A percentile compares a stretch with the other conserved stretches of the same genome.
Evolutionary conservation across 345 rosid genomes (phyloP).

Genomic region (Limnanthes douglasii): DNA sequence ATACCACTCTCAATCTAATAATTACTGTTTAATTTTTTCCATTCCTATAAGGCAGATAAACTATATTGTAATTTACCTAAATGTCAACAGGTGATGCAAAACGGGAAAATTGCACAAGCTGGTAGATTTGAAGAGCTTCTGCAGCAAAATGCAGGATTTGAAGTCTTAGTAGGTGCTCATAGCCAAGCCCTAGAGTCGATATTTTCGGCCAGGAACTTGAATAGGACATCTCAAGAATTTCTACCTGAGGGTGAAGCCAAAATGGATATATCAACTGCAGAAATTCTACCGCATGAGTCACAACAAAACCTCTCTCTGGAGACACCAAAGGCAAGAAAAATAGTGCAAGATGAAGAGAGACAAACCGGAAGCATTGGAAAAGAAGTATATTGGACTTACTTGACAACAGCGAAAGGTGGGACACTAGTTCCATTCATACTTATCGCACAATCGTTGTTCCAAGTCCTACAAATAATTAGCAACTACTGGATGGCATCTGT

Average conservation of each 20-base stretch:
- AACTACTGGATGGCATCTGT: slow-evolving; percentile 98
- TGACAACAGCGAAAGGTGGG: slow-evolving; percentile 65
- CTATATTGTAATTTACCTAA: background rate
- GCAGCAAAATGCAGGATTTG: slow-evolving; percentile 73
- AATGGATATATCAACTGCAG: slow-evolving; percentile 21
- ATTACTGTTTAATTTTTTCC: no score
- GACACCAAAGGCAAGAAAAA: slow-evolving; percentile 49
- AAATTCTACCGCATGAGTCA: slow-evolving; percentile 25
- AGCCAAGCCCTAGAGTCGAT: slow-evolving; percentile 66
- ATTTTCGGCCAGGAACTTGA: slow-evolving; percentile 39
- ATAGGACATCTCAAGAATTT: slow-evolving; percentile 24
- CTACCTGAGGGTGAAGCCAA: slow-evolving; percentile 19
- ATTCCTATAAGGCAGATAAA: background rate
- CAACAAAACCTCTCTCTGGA: slow-evolving; percentile 41
- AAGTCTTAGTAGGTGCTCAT: slow-evolving; percentile 85
- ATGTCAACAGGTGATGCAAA: slow-evolving; percentile 66
- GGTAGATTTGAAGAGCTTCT: slow-evolving; percentile 63
- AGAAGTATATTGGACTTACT: slow-evolving; percentile 73
- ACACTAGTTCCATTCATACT: slow-evolving; percentile 56
- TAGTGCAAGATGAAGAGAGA: slow-evolving; percentile 86
- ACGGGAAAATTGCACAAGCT: slow-evolving; percentile 79
- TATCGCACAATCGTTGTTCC: slow-evolving; percentile 79
- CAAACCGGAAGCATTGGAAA: slow-evolving; percentile 84
- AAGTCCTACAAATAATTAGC: slow-evolving; percentile 64
- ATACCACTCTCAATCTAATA: no score